Evolutionary conservation across 2,329 filamentous ascomycete species (phyloP), one percentile per base, ranked within the genome.

Genomic region (Pezicula carpinea): DNA sequence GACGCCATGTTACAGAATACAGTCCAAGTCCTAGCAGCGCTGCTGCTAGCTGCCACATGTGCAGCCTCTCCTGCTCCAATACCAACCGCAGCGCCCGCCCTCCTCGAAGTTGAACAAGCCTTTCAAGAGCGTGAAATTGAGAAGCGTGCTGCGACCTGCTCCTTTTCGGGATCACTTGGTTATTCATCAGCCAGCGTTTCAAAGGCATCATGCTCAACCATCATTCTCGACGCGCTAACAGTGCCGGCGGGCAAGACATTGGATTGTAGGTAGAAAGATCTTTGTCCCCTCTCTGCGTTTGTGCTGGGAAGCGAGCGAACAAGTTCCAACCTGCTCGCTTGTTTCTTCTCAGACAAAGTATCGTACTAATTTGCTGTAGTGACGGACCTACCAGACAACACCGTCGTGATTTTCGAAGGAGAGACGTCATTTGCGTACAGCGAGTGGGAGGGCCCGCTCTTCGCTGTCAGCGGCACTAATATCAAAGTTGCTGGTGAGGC

Each of bases 381-480:
- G 32, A 34, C 32, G 32, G 32, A 6, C 10, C 32, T 34, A 34
- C 32, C 32, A 6, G 32, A 34, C 32, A 13, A 34, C 6, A 34
- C 32, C 32, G 32, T 34, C 32, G 47, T 85, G 52, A 79, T 75
- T 54, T 86, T 86, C 64, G 65, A 78, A 51, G 83, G 83, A 36
- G 77, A 70, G 14, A 86, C 82, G n/a, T 79, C 76, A 44, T 87
- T 83, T 56, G 82, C 72, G 29, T 85, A 84, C 66, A 68, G 77
- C 51, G 75, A 82, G 57, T 86, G 82, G 82, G 59, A 61, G 3
- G 83, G 83, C 0, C 82, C 82, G 36, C 69, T 87, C 13, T 72
- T 87, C 55, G 71, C 73, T 22, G 69, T 86, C 51, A 75, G 75
- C 1, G 83, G 83, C 33, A 76, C 64, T 29, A 65, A 69, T 47